Evolutionary conservation across 2,329 filamentous ascomycete genomes (phyloP), one percentile per base, ranked within the genome.

Genomic region (Lecanicillium sp.): DNA sequence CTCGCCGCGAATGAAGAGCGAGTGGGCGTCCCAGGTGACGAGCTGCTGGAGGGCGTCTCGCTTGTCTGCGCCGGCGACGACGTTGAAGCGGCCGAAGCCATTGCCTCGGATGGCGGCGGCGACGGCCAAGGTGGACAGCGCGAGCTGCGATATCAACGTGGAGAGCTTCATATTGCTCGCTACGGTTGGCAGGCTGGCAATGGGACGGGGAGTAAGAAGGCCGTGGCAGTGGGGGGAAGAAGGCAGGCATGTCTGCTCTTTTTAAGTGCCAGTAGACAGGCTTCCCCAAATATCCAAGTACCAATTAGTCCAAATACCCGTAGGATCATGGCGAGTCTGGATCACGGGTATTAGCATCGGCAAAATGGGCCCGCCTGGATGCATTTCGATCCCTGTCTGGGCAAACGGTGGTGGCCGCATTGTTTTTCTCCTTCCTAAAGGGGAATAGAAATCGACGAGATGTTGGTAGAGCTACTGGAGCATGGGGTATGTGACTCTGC

Each of bases 1-100:
- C 60, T 87, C 77, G n/a, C 83, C 82, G 54, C 77, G 71, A 48
- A 87, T 73, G 55, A 81, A 80, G 5, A 87, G 65, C 2, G 81
- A 84, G 53, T 84, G 71, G 49, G 82, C 72, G 57, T 86, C 83
- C 79, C 81, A 86, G 36, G 80, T 85, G 15, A 83, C 75, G 44
- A 58, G 26, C 19, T 48, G 41, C 36, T 56, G 50, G 8, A 50
- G 38, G 7, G 40, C 17, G 21, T 29, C 45, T 15, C 30, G 27
- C 14, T 24, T 15, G 6, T 48, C 45, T 15, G 17, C 27, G 3
- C 37, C 37, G 17, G 45, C 19, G 14, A 48, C 27, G 45, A 48
- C 30, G 9, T 41, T 41, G 23, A 29, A 48, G 3, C 36, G 37
- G 10, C 38, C 45, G 19, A 48, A 48, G 15, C 29, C 4, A 11